A percentile compares a stretch with the other conserved stretches of the same genome.
phyloP scores from a whole-genome alignment of 441 rosid species.

The Cnidoscolus chayamansa region DNA sequence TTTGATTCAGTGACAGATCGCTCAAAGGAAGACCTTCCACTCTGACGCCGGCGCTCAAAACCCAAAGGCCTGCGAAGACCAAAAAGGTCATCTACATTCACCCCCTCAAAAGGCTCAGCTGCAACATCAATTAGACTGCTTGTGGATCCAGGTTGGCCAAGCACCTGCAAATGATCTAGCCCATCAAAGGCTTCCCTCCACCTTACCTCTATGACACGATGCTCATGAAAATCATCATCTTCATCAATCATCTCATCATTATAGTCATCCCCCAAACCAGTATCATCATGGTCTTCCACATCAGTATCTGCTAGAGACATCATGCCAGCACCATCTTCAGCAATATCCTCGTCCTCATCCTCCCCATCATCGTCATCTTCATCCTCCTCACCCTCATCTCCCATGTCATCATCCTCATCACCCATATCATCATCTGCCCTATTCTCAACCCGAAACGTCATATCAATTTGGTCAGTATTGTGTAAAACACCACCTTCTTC shows the following conservation, averaged over 20 bases:
- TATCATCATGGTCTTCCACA: constrained; percentile 93
- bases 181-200: constrained; percentile 98
- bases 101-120: constrained; percentile 97
- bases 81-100: constrained; percentile 91
- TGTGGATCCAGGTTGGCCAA: constrained; percentile 80
- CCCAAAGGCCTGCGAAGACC: constrained; percentile 90
- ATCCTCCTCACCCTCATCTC: constrained; percentile 86
- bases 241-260: constrained; percentile 96
- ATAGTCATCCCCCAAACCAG: constrained; percentile 88
- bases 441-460: constrained; percentile 73
- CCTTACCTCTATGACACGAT: constrained; percentile 83
- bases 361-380: constrained; percentile 80
- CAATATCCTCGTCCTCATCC: constrained; percentile 86
- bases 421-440: constrained; percentile 94
- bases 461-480: constrained; percentile 68
- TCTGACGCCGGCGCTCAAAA: constrained; percentile 82
- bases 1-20: constrained; percentile 69
- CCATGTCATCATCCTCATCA: constrained; percentile 92
- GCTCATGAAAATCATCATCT: constrained; percentile 93
- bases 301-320: constrained; percentile 96
- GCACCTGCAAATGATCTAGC: constrained; percentile 85
- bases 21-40: constrained; percentile 72
- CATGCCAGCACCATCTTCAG: constrained; percentile 93
- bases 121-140: constrained; percentile 78
- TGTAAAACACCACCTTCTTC: constrained; percentile 69